Conservation (phyloP, 768 basidiomycete genomes). For the Lactarius sanguifluus region DNA sequence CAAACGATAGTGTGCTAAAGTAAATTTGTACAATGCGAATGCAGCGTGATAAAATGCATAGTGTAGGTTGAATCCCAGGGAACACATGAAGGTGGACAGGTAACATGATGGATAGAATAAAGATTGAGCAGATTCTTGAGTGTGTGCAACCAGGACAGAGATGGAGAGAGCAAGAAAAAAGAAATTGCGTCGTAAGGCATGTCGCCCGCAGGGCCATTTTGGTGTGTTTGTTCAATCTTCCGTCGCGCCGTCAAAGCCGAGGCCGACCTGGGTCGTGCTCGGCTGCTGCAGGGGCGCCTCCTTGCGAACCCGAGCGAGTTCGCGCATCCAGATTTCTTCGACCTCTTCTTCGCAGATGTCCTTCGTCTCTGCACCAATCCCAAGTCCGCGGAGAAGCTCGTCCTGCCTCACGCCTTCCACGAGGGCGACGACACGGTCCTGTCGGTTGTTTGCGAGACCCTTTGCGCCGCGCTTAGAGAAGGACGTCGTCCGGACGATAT, state of each 20-base stretch:
- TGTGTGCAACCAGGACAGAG: constrained; percentile 14
- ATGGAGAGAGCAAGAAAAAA: neutral
- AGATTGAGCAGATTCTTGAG: constrained; percentile 27
- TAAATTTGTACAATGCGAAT: constrained; percentile 29
- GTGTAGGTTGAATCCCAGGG: constrained; percentile 25
- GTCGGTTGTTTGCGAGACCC: constrained; percentile 26
- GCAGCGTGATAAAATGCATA: constrained; percentile 21
- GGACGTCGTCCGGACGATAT: constrained; percentile 57
- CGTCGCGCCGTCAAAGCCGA: constrained; percentile 45
- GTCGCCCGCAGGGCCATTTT: constrained; percentile 1
- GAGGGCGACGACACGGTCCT: constrained; percentile 50
- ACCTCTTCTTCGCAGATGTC: constrained; percentile 54
- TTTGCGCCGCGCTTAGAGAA: constrained; percentile 44
- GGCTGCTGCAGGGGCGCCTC: constrained; percentile 40
- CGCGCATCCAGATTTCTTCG: constrained; percentile 53
- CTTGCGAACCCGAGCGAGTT: constrained; percentile 45
- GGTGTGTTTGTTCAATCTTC: constrained; percentile 39
- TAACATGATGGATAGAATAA: constrained; percentile 23
- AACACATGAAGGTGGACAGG: constrained; percentile 19
- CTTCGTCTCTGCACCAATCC: constrained; percentile 40
- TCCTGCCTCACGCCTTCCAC: constrained; percentile 63
- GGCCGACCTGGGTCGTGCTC: constrained; percentile 21
- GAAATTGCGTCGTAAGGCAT: constrained; percentile 3
- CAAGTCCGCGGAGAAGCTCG: constrained; percentile 71
- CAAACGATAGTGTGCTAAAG: constrained; percentile 16